These are phyloP conservation scores for Candida mesenterica DNA, from an alignment of 1,139 yeast species.

Conservation along the genomic window DNA sequence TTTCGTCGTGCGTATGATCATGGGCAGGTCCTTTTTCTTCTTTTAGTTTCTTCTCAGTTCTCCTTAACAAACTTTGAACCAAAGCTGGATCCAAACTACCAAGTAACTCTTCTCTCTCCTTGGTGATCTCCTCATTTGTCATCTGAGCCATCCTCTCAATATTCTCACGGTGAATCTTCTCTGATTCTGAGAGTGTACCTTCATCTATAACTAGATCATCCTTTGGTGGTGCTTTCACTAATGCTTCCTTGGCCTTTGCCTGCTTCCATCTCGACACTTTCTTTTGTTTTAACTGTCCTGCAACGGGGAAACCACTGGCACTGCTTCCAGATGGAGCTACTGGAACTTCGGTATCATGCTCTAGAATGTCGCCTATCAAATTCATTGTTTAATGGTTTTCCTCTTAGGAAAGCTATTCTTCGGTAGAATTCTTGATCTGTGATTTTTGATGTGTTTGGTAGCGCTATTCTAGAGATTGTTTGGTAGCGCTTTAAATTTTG, in stretches of 20 bases:
- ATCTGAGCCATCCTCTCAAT: conserved; percentile 58
- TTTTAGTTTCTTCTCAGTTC: conserved; percentile 30
- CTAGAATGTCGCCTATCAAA: conserved; percentile 73
- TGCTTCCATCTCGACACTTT: conserved; percentile 28
- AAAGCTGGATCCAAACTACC: conserved; percentile 68
- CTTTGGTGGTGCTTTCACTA: conserved; percentile 1
- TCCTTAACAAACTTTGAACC: conserved; percentile 52
- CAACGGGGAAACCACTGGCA: conserved; percentile 44
- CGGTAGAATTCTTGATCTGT: neutral
- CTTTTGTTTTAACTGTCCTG: conserved; percentile 23
- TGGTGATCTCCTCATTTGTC: conserved; percentile 63
- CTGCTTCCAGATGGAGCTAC: conserved; percentile 26
- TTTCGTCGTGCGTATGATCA: conserved; percentile 10
- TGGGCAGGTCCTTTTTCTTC: conserved; percentile 11
- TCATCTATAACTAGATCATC: conserved; percentile 2
- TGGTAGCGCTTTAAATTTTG: no score
- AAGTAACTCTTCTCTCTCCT: conserved; percentile 66
- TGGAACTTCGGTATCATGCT: conserved; percentile 50
- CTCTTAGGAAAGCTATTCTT: no score
- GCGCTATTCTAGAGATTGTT: no score
- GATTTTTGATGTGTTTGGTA: neutral
- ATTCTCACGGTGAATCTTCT: conserved; percentile 76
- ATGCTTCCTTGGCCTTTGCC: conserved; percentile 8
- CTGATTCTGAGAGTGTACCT: conserved; percentile 50
- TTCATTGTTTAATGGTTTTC: conserved; percentile 54